Evolutionary conservation across 768 basidiomycete species (phyloP), one percentile per base, ranked within the genome.

Genomic region (Trametes cingulata): DNA sequence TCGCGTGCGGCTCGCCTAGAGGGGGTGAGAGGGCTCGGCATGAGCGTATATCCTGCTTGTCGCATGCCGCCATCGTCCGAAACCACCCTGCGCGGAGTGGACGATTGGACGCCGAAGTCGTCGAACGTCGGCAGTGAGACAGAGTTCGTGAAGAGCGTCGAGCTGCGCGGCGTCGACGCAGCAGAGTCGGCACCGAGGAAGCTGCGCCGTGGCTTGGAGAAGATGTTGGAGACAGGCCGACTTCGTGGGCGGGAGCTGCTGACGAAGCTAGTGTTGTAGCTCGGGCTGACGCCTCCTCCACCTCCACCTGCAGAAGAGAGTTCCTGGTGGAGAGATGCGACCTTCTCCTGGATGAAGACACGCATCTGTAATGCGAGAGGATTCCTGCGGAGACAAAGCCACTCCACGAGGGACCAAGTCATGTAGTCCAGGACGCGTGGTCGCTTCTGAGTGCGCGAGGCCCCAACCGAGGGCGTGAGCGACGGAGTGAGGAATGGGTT

Each of bases 391-490:
- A 83, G 77, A 62, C 84, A 87, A 17, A 88, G 70, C 54, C 88
- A 78, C 65, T 90, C 87, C 25, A 91, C 72, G 27, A 85, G 70
- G 3, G 90, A 91, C 89, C 89, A 91, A 1, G 87, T 75, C 9
- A 83, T 73, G 64, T 90, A 91, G 69, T 92, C 90, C 6, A 89
- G 74, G 24, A 87, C 74, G 27, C 87, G 79, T 3, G 88, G 88
- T 19, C 57, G 65, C 49, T 71, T 67, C 55, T 27, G 64, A 62
- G 65, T 41, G 66, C 73, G 50, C 63, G 60, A 12, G 67, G 48
- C 51, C 67, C 62, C 56, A 69, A 69, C 54, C 74, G 68, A 46
- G 71, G 65, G 45, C 69, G 69, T 19, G 35, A 63, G 12, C 19
- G 67, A 63, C 10, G 66, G 52, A 47, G 67, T 62, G 4, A 64